phyloP scores from a whole-genome alignment of 2,329 filamentous ascomycete genomes.

The Microcera coccophila region DNA sequence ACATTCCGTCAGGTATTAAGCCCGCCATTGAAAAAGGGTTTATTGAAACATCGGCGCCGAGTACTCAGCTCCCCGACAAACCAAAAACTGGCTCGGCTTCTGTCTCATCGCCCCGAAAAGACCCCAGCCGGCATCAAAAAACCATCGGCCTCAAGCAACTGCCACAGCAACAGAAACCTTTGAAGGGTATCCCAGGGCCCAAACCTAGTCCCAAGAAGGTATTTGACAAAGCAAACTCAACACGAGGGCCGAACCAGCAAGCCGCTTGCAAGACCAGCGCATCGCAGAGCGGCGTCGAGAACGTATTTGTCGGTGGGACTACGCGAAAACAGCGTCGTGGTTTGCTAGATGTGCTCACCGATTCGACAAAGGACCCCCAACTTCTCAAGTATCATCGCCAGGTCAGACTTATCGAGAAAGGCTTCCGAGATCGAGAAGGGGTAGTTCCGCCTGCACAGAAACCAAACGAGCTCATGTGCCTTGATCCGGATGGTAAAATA shows the following conservation, averaged over 20 bases:
- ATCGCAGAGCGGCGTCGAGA: slow-evolving; percentile 44
- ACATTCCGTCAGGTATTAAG: too few relatives aligned
- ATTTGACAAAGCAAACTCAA: slow-evolving; percentile 1
- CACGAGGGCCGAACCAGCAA: slow-evolving; percentile 7
- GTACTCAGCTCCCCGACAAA: too few relatives aligned
- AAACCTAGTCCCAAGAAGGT: slow-evolving; percentile 5
- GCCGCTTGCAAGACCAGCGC: neutral
- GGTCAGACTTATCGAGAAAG: slow-evolving; percentile 40
- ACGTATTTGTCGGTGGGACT: slow-evolving; percentile 46
- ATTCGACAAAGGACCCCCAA: slow-evolving; percentile 40
- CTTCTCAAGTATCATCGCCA: slow-evolving; percentile 37
- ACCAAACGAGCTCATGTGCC: slow-evolving; percentile 26
- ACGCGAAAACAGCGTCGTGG: slow-evolving; percentile 33
- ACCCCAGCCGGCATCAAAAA: too few relatives aligned
- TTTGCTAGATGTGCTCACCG: slow-evolving; percentile 38
- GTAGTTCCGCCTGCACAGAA: slow-evolving; percentile 33
- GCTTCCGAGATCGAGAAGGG: slow-evolving; percentile 43
- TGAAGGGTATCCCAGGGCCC: slow-evolving; percentile 1
- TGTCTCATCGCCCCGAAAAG: too few relatives aligned
- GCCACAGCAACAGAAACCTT: neutral
- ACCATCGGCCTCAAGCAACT: too few relatives aligned
- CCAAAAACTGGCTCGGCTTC: too few relatives aligned
- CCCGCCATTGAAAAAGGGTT: too few relatives aligned
- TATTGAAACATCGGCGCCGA: too few relatives aligned
- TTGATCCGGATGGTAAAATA: slow-evolving; percentile 27